Percentiles rank a stretch among this genome's conserved stretches.
Evolutionary conservation across 2,329 filamentous ascomycete species (phyloP).

Genomic region (Monosporascus ibericus): DNA sequence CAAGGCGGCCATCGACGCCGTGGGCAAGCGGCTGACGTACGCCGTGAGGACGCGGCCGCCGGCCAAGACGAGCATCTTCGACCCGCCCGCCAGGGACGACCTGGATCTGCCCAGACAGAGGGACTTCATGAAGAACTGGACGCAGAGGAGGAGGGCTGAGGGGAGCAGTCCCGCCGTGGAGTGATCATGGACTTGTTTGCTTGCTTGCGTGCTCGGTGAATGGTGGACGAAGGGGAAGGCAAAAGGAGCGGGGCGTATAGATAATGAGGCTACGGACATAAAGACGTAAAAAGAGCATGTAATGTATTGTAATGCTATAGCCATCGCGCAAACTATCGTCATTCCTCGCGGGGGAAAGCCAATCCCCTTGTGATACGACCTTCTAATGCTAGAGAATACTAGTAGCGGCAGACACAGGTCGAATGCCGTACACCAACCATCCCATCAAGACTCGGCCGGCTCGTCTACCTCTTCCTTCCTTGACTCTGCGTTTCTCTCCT

Average conservation of each 20-base stretch:
- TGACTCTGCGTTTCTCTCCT: neutral
- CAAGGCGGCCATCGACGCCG: conserved; percentile 67
- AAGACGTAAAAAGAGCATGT: too few species aligned
- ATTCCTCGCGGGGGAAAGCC: neutral
- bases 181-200: neutral
- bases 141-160: conserved; percentile 1
- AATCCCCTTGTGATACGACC: neutral
- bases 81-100: conserved; percentile 32
- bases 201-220: too few species aligned
- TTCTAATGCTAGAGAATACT: neutral
- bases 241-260: too few species aligned
- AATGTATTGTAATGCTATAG: too few species aligned
- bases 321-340: too few species aligned
- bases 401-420: neutral
- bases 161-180: neutral
- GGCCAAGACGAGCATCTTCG: conserved; percentile 48
- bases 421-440: neutral
- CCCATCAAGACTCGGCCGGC: neutral
- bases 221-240: too few species aligned
- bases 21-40: conserved; percentile 68
- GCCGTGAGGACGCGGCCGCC: conserved; percentile 60
- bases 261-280: too few species aligned
- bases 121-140: conserved; percentile 43
- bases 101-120: conserved; percentile 37
- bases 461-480: neutral